Percentiles rank a stretch among this genome's conserved stretches.
These are phyloP conservation scores for Aspergillus puulaauensis DNA, from an alignment of 2,329 filamentous ascomycete species.

Conservation along the genomic window DNA sequence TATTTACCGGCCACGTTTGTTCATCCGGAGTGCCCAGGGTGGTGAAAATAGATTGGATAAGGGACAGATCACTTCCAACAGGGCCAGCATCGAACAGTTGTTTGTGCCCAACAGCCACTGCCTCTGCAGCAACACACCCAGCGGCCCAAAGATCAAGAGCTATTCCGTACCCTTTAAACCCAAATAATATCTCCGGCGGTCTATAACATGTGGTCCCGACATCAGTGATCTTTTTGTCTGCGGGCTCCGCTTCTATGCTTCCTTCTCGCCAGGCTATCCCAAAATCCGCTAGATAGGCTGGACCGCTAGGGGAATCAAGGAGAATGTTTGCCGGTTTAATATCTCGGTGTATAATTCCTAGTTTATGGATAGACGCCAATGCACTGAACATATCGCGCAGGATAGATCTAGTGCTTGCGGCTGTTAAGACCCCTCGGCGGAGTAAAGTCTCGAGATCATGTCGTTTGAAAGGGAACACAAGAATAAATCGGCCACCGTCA, in stretches of 20 bases:
- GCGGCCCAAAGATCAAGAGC: conserved; percentile 86
- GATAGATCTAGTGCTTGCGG: conserved; percentile 46
- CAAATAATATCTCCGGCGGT: conserved; percentile 87
- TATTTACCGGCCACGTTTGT: conserved; percentile 74
- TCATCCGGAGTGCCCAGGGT: conserved; percentile 81
- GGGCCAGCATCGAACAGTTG: conserved; percentile 84
- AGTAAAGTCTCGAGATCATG: conserved; percentile 71
- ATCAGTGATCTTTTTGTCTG: conserved; percentile 76
- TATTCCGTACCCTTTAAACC: conserved; percentile 68
- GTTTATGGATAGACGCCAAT: conserved; percentile 68
- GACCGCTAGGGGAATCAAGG: conserved; percentile 64
- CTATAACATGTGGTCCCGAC: conserved; percentile 92
- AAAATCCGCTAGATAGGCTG: conserved; percentile 84
- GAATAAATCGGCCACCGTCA: conserved; percentile 69
- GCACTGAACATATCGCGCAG: conserved; percentile 70
- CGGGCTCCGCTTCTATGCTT: conserved; percentile 59
- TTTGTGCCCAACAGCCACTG: conserved; percentile 55
- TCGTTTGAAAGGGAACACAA: conserved; percentile 83
- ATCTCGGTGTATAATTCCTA: conserved; percentile 86
- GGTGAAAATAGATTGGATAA: conserved; percentile 91
- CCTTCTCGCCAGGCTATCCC: conserved; percentile 81
- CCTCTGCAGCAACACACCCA: conserved; percentile 80
- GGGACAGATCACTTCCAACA: conserved; percentile 83
- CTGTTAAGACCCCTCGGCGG: conserved; percentile 42
- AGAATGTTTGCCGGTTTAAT: conserved; percentile 91